Conservation (phyloP, 495 filamentous ascomycete species). For the Penicillium silybi region DNA sequence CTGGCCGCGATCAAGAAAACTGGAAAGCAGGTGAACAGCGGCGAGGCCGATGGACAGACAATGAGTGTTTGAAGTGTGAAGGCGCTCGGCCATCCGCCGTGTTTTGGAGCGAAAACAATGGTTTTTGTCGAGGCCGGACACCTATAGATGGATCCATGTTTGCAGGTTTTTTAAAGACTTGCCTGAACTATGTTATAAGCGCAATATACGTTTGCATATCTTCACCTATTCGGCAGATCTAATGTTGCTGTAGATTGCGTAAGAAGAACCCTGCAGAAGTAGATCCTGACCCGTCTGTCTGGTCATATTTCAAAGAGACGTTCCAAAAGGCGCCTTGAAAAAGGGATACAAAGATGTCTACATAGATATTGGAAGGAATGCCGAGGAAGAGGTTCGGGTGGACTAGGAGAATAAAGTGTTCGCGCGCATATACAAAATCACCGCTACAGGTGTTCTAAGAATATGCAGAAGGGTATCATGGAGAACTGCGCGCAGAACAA, state of each 20-base stretch:
- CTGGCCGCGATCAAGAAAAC: constrained; percentile 91
- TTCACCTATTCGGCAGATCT: background rate
- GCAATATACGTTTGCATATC: constrained; percentile 7
- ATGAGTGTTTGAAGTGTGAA: constrained; percentile 27
- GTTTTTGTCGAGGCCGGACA: background rate
- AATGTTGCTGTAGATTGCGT: background rate
- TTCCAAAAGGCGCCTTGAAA: too few species aligned
- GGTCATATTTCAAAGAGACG: too few species aligned
- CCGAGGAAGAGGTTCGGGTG: too few species aligned
- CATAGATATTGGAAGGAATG: too few species aligned
- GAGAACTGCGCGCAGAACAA: constrained; percentile 9
- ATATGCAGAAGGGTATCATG: constrained; percentile 34
- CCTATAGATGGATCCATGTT: background rate
- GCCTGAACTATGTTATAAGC: background rate
- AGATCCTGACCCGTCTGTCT: too few species aligned
- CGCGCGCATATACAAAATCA: too few species aligned
- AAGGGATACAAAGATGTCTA: too few species aligned
- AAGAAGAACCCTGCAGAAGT: too few species aligned
- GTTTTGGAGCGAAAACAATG: background rate
- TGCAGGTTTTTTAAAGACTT: background rate
- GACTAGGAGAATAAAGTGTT: too few species aligned
- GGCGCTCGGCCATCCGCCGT: too few species aligned
- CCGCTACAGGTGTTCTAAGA: constrained; percentile 13
- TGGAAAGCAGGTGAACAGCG: constrained; percentile 80
- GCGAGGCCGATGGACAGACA: constrained; percentile 54